Conservation (phyloP, 2,329 filamentous ascomycete species). For the Aspergillus neoniger region DNA sequence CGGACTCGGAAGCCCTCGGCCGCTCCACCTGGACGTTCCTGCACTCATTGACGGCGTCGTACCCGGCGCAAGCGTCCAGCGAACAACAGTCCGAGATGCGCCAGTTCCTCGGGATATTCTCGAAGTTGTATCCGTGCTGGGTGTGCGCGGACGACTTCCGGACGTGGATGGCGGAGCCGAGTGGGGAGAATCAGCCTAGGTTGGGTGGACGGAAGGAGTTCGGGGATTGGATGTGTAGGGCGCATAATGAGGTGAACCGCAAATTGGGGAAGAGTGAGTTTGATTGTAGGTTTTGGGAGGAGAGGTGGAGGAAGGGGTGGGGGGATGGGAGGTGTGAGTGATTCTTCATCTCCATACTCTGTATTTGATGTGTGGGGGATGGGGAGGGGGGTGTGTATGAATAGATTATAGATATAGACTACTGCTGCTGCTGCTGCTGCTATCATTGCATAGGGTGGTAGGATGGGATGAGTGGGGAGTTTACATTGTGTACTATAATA, state of each 20-base stretch:
- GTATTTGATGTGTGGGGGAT: background rate
- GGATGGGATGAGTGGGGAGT: background rate
- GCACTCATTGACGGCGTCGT: slow-evolving; percentile 85
- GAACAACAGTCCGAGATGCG: slow-evolving; percentile 74
- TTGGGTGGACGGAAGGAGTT: slow-evolving; percentile 54
- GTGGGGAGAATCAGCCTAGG: slow-evolving; percentile 61
- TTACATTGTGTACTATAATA: background rate
- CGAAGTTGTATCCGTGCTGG: slow-evolving; percentile 92
- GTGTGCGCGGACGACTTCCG: slow-evolving; percentile 91
- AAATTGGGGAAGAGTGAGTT: slow-evolving; percentile 91
- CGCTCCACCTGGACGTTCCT: slow-evolving; percentile 91
- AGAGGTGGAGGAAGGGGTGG: slow-evolving; percentile 91
- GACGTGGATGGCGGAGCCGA: slow-evolving; percentile 67
- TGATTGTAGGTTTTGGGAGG: slow-evolving; percentile 87
- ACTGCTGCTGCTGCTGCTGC: too few relatives aligned
- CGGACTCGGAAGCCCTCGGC: slow-evolving; percentile 84
- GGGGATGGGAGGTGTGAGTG: slow-evolving; percentile 67
- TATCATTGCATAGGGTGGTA: too few relatives aligned
- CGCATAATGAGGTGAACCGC: slow-evolving; percentile 54
- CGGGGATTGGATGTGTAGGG: slow-evolving; percentile 54
- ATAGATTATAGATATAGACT: slow-evolving; percentile 1
- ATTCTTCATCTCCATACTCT: slow-evolving; percentile 8
- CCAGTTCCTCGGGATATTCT: slow-evolving; percentile 77
- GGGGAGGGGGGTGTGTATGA: background rate
- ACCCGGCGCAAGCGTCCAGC: slow-evolving; percentile 69